Percentiles rank a stretch among this genome's conserved stretches.
Evolutionary conservation across 352 stramenopile genomes (phyloP).

Genomic region (Phytophthora fragariae): DNA sequence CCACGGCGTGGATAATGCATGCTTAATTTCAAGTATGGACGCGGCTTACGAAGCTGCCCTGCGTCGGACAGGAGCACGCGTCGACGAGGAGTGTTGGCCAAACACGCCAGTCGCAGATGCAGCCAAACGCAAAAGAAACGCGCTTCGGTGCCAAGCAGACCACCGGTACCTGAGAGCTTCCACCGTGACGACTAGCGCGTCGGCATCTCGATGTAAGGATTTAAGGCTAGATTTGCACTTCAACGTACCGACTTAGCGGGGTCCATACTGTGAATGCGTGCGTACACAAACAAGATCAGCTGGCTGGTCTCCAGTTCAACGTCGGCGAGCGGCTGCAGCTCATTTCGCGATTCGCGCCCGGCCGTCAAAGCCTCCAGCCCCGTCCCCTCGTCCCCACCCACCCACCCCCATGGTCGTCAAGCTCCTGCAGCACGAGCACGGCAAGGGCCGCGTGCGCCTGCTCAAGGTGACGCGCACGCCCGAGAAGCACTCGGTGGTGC

Average conservation of each 20-base stretch:
- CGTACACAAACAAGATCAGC: conserved; percentile 7
- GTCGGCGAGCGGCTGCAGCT: neutral
- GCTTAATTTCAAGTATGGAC: too few species aligned
- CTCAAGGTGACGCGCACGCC: conserved; percentile 87
- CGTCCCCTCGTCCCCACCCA: too few species aligned
- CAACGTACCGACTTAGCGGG: conserved; percentile 18
- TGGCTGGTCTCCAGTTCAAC: conserved; percentile 13
- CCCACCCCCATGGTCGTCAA: conserved; percentile 64
- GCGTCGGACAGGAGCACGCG: too few species aligned
- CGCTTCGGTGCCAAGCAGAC: too few species aligned
- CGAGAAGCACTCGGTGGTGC: conserved; percentile 78
- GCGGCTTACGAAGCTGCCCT: too few species aligned
- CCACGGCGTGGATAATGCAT: too few species aligned
- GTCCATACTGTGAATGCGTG: conserved; percentile 27
- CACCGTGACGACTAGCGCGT: conserved; percentile 20
- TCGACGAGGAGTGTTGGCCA: too few species aligned
- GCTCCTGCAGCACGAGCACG: conserved; percentile 77
- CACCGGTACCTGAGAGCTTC: too few species aligned
- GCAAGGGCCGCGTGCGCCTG: conserved; percentile 88
- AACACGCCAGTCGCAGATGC: too few species aligned
- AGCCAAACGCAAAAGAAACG: too few species aligned
- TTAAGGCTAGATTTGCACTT: conserved; percentile 5
- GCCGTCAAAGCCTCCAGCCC: conserved; percentile 27
- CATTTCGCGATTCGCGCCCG: conserved; percentile 50
- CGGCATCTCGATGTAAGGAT: conserved; percentile 19